Conservation (phyloP, 2,329 filamentous ascomycete genomes). For the Cytospora mali region DNA sequence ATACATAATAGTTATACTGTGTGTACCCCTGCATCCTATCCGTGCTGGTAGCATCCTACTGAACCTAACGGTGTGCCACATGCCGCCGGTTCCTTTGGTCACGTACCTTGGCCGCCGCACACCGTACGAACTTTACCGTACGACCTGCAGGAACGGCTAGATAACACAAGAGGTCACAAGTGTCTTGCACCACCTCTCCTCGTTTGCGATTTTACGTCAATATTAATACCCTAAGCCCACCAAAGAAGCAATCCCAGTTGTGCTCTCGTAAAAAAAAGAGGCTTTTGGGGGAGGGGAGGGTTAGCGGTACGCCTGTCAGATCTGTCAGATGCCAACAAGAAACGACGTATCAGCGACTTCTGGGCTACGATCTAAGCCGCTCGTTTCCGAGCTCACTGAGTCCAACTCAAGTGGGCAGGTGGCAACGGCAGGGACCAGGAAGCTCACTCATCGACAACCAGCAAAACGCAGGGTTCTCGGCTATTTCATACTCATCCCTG, state of each 20-base stretch:
- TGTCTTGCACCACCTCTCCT: neutral
- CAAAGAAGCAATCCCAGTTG: neutral
- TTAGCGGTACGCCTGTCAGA: constrained; percentile 4
- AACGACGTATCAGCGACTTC: constrained; percentile 12
- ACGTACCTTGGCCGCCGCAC: neutral
- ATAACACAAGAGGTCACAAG: constrained; percentile 13
- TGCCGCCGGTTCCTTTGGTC: neutral
- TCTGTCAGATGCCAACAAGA: constrained; percentile 15
- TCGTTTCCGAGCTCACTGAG: constrained; percentile 10
- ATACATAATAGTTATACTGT: neutral
- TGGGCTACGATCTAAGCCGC: constrained; percentile 13
- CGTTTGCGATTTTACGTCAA: constrained; percentile 17
- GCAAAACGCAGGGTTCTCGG: constrained; percentile 15
- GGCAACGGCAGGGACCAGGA: neutral
- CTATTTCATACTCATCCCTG: constrained; percentile 10
- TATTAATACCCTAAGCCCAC: constrained; percentile 3
- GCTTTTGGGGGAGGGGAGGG: too few relatives aligned
- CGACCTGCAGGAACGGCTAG: constrained; percentile 5
- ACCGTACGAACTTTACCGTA: neutral
- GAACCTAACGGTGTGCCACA: neutral
- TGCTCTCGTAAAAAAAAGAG: neutral
- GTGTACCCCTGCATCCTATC: neutral
- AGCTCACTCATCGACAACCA: neutral
- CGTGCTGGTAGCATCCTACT: neutral
- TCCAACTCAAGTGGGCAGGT: neutral